Evolutionary conservation across 257 asterid species (phyloP).

Genomic region (Ballota nigra): DNA sequence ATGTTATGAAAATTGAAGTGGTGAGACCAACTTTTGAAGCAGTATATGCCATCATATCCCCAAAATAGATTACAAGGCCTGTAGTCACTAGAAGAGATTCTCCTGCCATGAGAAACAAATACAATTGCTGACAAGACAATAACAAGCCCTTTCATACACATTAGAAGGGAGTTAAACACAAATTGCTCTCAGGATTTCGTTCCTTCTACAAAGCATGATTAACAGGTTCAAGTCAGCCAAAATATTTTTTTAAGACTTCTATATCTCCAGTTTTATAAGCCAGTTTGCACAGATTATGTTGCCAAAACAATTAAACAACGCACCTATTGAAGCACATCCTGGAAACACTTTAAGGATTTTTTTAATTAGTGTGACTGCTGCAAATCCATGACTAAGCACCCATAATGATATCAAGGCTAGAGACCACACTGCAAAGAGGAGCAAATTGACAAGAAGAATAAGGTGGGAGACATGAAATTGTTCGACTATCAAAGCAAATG

Average conservation of each 20-base stretch:
- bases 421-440: conserved; percentile 53
- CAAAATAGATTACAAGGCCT: conserved; percentile 81
- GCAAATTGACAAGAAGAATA: conserved; percentile 13
- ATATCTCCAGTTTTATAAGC: background rate
- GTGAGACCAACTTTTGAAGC: conserved; percentile 59
- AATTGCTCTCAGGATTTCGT: conserved; percentile 1
- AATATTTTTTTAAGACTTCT: background rate
- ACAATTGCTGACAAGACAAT: conserved; percentile 21
- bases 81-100: conserved; percentile 85
- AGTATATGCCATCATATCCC: conserved; percentile 76
- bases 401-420: conserved; percentile 46
- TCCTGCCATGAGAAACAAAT: conserved; percentile 58
- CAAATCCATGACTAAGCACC: conserved; percentile 70
- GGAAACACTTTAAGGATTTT: conserved; percentile 71
- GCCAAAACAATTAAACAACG: conserved; percentile 29
- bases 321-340: conserved; percentile 94
- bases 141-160: conserved; percentile 11
- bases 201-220: background rate
- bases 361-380: conserved; percentile 60
- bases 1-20: conserved; percentile 26
- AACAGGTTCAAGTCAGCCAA: background rate
- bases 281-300: conserved; percentile 10
- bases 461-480: conserved; percentile 17
- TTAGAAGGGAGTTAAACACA: background rate
- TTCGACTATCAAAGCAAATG: conserved; percentile 12